Conservation (phyloP, 2,329 filamentous ascomycete genomes). For the Trichophyton benhamiae region DNA sequence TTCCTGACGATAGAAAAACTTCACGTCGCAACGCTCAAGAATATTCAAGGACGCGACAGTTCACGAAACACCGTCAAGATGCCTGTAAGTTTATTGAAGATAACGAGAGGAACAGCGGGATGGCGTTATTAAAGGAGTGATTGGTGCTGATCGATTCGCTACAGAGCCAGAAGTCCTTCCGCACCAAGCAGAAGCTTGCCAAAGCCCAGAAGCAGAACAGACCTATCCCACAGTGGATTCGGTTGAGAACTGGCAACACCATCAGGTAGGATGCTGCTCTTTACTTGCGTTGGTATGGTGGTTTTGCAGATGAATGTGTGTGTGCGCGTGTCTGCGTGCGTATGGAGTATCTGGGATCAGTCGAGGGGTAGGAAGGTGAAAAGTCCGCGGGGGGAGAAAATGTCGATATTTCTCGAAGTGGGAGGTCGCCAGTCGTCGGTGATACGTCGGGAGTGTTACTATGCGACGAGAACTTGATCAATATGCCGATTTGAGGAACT, state of each 20-base stretch:
- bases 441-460: too few relatives aligned
- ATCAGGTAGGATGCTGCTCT: slow-evolving; percentile 60
- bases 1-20: slow-evolving; percentile 12
- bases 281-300: slow-evolving; percentile 25
- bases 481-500: too few relatives aligned
- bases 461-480: too few relatives aligned
- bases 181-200: slow-evolving; percentile 99
- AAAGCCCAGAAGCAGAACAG: slow-evolving; percentile 99
- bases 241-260: slow-evolving; percentile 95
- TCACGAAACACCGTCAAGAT: slow-evolving; percentile 37
- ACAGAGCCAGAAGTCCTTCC: slow-evolving; percentile 99
- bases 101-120: not conserved
- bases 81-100: slow-evolving; percentile 36
- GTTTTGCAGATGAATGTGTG: not conserved
- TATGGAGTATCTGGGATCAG: not conserved
- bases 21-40: slow-evolving; percentile 9
- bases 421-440: too few relatives aligned
- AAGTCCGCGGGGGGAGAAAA: not conserved
- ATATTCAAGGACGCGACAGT: slow-evolving; percentile 16
- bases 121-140: too few relatives aligned
- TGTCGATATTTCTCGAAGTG: not conserved
- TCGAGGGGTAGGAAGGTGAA: not conserved
- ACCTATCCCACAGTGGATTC: slow-evolving; percentile 99
- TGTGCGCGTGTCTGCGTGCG: not conserved
- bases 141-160: too few relatives aligned